Conservation (phyloP, 768 basidiomycete genomes). For the Xerocomellus chrysenteron region DNA sequence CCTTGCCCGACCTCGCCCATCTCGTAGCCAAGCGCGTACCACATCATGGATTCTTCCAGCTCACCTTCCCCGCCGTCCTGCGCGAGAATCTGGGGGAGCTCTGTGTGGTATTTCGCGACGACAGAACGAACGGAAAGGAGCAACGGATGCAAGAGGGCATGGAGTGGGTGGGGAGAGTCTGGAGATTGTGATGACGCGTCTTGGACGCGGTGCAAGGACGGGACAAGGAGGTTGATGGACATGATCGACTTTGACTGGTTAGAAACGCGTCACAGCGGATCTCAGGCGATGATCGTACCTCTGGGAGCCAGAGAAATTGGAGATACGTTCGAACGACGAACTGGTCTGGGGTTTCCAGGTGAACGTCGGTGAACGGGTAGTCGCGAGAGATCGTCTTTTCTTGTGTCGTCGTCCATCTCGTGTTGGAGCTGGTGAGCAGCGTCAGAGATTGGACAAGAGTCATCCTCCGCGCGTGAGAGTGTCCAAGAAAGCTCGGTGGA, state of each 20-base stretch:
- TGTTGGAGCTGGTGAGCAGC: constrained; percentile 25
- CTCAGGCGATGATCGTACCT: constrained; percentile 41
- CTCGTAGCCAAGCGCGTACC: constrained; percentile 68
- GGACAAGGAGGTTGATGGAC: constrained; percentile 58
- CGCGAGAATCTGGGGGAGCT: constrained; percentile 58
- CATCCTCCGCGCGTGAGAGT: constrained; percentile 6
- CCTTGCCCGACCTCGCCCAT: constrained; percentile 34
- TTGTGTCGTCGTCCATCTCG: constrained; percentile 56
- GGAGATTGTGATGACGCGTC: constrained; percentile 28
- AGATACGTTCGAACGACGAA: constrained; percentile 65
- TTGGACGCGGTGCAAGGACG: constrained; percentile 53
- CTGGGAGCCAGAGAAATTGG: constrained; percentile 77
- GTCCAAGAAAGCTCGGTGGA: not conserved
- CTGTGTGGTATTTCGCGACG: constrained; percentile 60
- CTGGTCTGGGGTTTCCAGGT: constrained; percentile 51
- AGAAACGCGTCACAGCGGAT: constrained; percentile 5
- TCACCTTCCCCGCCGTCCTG: constrained; percentile 62
- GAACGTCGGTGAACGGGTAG: constrained; percentile 49
- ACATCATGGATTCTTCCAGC: constrained; percentile 73
- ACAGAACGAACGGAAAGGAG: constrained; percentile 57
- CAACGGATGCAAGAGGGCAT: constrained; percentile 57
- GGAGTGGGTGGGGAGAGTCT: constrained; percentile 51
- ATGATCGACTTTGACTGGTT: constrained; percentile 58
- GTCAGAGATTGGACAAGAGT: constrained; percentile 17
- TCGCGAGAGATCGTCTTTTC: constrained; percentile 57